These are phyloP conservation scores for Pseudogymnoascus destructans DNA, from an alignment of 2,329 filamentous ascomycete species.

Conservation along the genomic window DNA sequence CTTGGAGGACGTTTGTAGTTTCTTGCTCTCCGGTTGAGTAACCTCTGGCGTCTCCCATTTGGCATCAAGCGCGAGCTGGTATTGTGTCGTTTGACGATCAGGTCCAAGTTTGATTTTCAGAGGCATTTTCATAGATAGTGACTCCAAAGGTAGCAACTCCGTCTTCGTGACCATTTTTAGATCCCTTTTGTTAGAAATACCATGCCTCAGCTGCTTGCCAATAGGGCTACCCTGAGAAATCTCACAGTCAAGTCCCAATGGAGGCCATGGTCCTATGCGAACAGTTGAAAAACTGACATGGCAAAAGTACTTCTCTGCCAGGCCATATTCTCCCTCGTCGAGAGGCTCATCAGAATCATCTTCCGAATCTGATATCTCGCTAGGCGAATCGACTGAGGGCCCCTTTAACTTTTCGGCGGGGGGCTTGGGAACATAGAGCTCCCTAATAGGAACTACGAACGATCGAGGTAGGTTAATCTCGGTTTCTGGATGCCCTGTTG, in stretches of 20 bases:
- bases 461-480: neutral
- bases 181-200: neutral
- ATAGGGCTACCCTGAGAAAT: neutral
- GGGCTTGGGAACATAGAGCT: neutral
- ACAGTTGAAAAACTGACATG: neutral
- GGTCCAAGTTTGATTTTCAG: neutral
- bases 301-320: slow-evolving; percentile 1
- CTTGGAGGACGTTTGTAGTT: neutral
- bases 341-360: neutral
- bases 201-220: neutral
- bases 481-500: neutral
- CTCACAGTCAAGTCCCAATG: neutral
- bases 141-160: neutral
- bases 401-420: neutral
- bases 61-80: neutral
- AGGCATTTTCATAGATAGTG: neutral
- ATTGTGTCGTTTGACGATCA: neutral
- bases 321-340: neutral
- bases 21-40: neutral
- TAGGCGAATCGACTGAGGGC: neutral
- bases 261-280: neutral
- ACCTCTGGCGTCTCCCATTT: neutral
- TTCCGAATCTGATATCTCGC: slow-evolving; percentile 1
- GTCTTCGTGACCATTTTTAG: neutral
- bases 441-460: neutral